Conservation (phyloP, 139 green algal genomes). For the Tetraselmis striata region DNA sequence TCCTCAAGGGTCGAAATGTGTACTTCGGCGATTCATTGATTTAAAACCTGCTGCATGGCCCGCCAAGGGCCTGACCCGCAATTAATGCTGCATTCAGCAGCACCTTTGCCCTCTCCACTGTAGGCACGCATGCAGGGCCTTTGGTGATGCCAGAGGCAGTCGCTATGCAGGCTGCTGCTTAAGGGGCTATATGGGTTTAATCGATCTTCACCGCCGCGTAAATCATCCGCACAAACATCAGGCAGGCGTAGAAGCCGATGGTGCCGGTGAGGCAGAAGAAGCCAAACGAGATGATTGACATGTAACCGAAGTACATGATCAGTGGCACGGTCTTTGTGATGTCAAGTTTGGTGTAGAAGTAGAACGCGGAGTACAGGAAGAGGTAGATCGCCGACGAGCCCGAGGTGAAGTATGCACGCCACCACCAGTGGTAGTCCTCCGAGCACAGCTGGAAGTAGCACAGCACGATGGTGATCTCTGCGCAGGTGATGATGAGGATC, state of each 20-base stretch:
- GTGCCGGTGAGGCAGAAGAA: conserved; percentile 86
- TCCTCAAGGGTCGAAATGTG: no score
- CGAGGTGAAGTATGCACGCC: conserved; percentile 88
- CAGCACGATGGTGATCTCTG: conserved; percentile 98
- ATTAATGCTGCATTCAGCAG: no score
- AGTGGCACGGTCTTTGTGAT: conserved; percentile 84
- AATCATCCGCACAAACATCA: conserved; percentile 82
- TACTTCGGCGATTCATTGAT: no score
- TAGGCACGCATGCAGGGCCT: no score
- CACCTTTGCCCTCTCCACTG: no score
- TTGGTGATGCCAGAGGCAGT: no score
- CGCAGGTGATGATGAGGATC: conserved; percentile 95
- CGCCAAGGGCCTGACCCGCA: no score
- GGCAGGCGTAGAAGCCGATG: conserved; percentile 92
- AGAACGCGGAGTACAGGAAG: conserved; percentile 93
- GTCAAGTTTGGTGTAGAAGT: conserved; percentile 96
- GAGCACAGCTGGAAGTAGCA: conserved; percentile 93
- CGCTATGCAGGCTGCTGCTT: no score
- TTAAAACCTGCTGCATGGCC: no score
- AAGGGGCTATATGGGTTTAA: no score
- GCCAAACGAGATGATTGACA: conserved; percentile 81
- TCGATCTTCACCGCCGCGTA: conserved; percentile 95
- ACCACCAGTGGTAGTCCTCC: conserved; percentile 61
- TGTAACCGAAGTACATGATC: conserved; percentile 95
- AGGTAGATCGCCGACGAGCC: conserved; percentile 89